Percentiles rank a stretch among this genome's conserved stretches.
Evolutionary conservation across 164 flowering plant species (phyloP).

Genomic region (Vitis rotundifolia): DNA sequence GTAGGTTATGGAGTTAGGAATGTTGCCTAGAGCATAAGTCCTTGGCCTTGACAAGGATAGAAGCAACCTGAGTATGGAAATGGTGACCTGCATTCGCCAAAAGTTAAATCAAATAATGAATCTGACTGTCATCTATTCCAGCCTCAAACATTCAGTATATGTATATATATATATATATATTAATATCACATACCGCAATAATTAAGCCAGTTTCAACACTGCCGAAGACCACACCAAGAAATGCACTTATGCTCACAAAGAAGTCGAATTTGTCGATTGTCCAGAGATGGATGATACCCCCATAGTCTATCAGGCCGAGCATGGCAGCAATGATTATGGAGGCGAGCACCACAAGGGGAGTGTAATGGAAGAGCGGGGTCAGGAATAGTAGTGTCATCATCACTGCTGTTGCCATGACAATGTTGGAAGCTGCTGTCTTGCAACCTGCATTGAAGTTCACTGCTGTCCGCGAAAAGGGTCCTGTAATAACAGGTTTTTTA

Average conservation of each 20-base stretch:
- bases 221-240: slow-evolving; percentile 61
- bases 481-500: slow-evolving; percentile 25
- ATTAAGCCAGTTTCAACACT: slow-evolving; percentile 62
- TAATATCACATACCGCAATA: slow-evolving; percentile 41
- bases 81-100: slow-evolving; percentile 43
- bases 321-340: slow-evolving; percentile 70
- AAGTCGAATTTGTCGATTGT: slow-evolving; percentile 71
- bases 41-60: slow-evolving; percentile 63
- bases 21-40: slow-evolving; percentile 51
- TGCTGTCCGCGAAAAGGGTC: slow-evolving; percentile 77
- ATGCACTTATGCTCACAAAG: slow-evolving; percentile 58
- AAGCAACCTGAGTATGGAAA: slow-evolving; percentile 56
- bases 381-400: slow-evolving; percentile 65
- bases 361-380: slow-evolving; percentile 75
- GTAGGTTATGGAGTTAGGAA: slow-evolving; percentile 56
- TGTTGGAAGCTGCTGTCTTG: slow-evolving; percentile 72
- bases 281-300: slow-evolving; percentile 62
- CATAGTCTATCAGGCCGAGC: slow-evolving; percentile 70
- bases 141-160: neutral
- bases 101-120: neutral
- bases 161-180: neutral
- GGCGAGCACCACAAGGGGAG: slow-evolving; percentile 77
- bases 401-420: slow-evolving; percentile 72
- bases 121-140: too few relatives aligned
- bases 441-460: slow-evolving; percentile 85